Conservation (phyloP, 768 basidiomycete species). For the Tricholoma flavovirens region DNA sequence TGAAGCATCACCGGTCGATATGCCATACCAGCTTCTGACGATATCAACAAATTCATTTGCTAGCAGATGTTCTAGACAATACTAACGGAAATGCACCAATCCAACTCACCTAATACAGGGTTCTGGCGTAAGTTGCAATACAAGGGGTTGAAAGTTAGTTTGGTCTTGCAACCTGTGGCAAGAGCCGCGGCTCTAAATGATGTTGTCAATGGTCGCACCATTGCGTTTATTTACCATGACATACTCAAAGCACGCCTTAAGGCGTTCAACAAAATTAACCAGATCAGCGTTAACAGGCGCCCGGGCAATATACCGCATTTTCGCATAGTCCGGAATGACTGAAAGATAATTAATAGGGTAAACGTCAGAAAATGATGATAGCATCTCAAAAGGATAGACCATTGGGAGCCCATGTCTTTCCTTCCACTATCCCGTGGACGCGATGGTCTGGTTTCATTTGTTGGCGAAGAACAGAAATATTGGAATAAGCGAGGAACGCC, state of each 20-base stretch:
- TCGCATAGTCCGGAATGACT: constrained; percentile 85
- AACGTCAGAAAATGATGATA: neutral
- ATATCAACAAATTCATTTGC: constrained; percentile 50
- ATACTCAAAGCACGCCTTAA: constrained; percentile 68
- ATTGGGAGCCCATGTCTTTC: constrained; percentile 64
- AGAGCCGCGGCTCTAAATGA: constrained; percentile 54
- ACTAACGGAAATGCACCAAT: neutral
- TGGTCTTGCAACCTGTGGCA: constrained; percentile 54
- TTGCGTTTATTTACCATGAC: constrained; percentile 16
- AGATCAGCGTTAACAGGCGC: constrained; percentile 61
- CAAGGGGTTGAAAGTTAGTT: constrained; percentile 33
- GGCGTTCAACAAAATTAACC: constrained; percentile 46
- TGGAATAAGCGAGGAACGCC: constrained; percentile 77
- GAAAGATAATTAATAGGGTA: neutral
- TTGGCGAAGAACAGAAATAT: constrained; percentile 76
- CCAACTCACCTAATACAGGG: constrained; percentile 39
- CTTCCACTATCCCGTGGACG: constrained; percentile 71
- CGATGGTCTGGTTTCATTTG: constrained; percentile 82
- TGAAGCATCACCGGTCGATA: constrained; percentile 24
- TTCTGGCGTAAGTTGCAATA: constrained; percentile 62
- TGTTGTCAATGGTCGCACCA: constrained; percentile 5
- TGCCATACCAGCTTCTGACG: constrained; percentile 38
- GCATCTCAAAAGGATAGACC: constrained; percentile 34
- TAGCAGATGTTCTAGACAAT: constrained; percentile 17
- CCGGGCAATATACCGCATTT: constrained; percentile 67